Conservation (phyloP, 148 eudicot species). For the Cornus kousa region DNA sequence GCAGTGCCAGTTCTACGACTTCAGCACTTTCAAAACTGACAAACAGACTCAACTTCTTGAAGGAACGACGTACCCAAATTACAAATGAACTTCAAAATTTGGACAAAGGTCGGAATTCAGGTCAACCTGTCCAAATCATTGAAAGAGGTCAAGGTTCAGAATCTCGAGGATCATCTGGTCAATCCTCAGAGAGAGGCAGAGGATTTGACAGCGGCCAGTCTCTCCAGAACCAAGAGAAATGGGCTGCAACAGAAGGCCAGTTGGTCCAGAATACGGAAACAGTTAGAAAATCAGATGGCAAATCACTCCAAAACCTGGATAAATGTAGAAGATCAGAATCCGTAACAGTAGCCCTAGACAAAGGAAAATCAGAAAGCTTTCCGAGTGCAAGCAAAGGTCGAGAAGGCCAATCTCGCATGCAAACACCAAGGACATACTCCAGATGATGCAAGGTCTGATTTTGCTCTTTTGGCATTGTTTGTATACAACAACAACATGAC, state of each 20-base stretch:
- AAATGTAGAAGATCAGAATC: conserved; percentile 30
- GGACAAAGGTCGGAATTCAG: conserved; percentile 53
- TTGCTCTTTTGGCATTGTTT: background rate
- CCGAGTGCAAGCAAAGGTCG: conserved; percentile 46
- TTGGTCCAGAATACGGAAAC: conserved; percentile 1
- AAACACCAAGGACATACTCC: conserved; percentile 37
- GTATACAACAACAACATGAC: background rate
- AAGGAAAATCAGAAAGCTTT: conserved; percentile 53
- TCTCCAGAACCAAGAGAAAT: conserved; percentile 18
- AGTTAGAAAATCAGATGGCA: conserved; percentile 18
- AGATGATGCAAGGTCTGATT: conserved; percentile 34
- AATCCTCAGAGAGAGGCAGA: conserved; percentile 24
- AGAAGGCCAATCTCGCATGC: conserved; percentile 26
- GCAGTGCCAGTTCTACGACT: conserved; percentile 24
- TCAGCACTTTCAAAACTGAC: conserved; percentile 84
- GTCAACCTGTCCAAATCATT: conserved; percentile 17
- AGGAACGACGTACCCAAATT: conserved; percentile 71
- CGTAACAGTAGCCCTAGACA: conserved; percentile 33
- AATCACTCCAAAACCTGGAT: conserved; percentile 28
- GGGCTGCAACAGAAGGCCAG: conserved; percentile 21
- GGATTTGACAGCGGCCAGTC: conserved; percentile 13
- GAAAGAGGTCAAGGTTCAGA: conserved; percentile 6
- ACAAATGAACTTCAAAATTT: conserved; percentile 63
- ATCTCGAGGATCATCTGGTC: conserved; percentile 24
- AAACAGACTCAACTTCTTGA: conserved; percentile 81